Conservation (phyloP, 2,329 filamentous ascomycete species). For the Arachnomyces sp. region DNA sequence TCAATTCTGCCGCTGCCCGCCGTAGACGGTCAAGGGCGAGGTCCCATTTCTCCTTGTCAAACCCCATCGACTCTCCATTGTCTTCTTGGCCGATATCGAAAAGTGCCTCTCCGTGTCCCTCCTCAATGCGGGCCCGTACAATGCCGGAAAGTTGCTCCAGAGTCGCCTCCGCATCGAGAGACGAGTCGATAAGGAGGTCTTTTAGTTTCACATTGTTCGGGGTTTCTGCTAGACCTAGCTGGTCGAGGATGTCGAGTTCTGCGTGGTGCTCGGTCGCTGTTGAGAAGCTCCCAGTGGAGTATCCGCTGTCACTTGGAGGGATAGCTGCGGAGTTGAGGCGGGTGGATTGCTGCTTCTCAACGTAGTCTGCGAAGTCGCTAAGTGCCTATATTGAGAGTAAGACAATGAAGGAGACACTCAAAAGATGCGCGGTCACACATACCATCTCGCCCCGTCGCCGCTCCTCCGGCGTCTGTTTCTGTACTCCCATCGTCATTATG, state of each 20-base stretch:
- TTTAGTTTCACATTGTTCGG: constrained; percentile 59
- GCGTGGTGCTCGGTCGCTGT: constrained; percentile 59
- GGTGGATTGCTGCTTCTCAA: constrained; percentile 78
- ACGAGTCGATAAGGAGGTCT: constrained; percentile 60
- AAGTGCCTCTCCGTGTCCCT: constrained; percentile 80
- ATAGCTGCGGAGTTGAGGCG: constrained; percentile 23
- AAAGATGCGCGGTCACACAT: constrained; percentile 24
- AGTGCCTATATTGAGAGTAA: constrained; percentile 50
- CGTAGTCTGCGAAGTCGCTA: constrained; percentile 95
- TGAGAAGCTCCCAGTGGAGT: constrained; percentile 28
- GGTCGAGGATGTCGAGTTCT: constrained; percentile 84
- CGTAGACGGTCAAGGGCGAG: constrained; percentile 58
- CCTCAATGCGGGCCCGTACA: constrained; percentile 61
- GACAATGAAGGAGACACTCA: not conserved
- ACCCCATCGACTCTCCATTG: constrained; percentile 73
- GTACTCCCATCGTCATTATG: constrained; percentile 30
- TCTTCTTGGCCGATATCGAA: constrained; percentile 92
- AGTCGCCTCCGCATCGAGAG: constrained; percentile 49
- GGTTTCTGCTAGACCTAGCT: constrained; percentile 62
- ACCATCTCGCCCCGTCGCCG: constrained; percentile 81
- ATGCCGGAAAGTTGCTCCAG: constrained; percentile 56
- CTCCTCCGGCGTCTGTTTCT: constrained; percentile 63
- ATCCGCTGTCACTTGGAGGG: constrained; percentile 34
- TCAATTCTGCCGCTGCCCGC: constrained; percentile 54
- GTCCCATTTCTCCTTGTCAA: constrained; percentile 68